Evolutionary conservation across 2,329 filamentous ascomycete genomes (phyloP), one percentile per base, ranked within the genome.

Genomic region (Thielaviopsis musarum): DNA sequence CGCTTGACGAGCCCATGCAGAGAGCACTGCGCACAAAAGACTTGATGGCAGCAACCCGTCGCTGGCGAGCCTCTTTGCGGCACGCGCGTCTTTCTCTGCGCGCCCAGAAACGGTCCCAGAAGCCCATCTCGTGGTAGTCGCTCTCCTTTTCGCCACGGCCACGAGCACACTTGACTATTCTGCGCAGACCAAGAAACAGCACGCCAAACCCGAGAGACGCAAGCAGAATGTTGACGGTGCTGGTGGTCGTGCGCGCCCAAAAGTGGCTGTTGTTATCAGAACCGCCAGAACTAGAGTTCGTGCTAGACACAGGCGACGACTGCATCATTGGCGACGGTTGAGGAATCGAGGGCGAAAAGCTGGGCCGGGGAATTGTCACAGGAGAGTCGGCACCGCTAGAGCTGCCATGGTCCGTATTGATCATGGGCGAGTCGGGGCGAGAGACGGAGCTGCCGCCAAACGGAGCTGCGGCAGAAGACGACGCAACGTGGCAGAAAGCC

Each of bases 401-500:
- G n/a, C 22, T 10, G 13, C 13, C 19, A 49, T 51, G 41, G 4
- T 51, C 57, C 2, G 30, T 58, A 34, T 58, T 58, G 26, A 54
- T 58, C 51, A 58, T 34, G 30, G 30, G 48, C 7, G 57, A 58
- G n/a, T 48, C 57, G 15, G n/a, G 51, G 22, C 30, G 52, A 21
- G 22, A n/a, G 38, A 4, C 38, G 17, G 38, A 45, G n/a, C 38
- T 45, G n/a, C 51, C 49, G n/a, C 21, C 24, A 15, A 26, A 2
- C 1, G 57, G 34, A 24, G 10, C 22, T 17, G 17, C 7, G 7
- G 51, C 21, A 12, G 49, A n/a, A 41, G 57, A 45, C 13, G 38
- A 17, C 38, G 26, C 38, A 17, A 52, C 17, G 13, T 49, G 28
- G 19, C 57, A 61, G 30, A 61, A 61, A 1, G 60, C 60, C 30